These are phyloP conservation scores for Penicillium concentricum DNA, from an alignment of 2,329 filamentous ascomycete species.

Conservation along the genomic window DNA sequence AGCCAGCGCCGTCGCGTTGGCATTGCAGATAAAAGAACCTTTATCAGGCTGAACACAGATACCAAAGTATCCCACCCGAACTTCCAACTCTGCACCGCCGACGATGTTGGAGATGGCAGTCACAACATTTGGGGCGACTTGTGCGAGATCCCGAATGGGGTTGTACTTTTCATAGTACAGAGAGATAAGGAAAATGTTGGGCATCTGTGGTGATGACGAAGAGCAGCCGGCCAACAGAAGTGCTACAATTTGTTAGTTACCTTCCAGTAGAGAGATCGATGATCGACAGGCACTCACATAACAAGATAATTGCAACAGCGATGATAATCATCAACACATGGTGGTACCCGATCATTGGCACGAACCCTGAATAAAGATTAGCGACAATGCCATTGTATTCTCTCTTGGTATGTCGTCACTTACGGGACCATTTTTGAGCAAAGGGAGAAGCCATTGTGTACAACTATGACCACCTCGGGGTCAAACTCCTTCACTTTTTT, in stretches of 20 bases:
- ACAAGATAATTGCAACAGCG: conserved; percentile 84
- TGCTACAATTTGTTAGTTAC: conserved; percentile 54
- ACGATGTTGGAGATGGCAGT: conserved; percentile 88
- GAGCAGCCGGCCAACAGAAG: conserved; percentile 93
- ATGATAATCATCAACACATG: conserved; percentile 98
- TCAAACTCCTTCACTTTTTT: conserved; percentile 13
- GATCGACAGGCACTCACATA: conserved; percentile 66
- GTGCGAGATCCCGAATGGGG: conserved; percentile 76
- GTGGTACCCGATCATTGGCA: conserved; percentile 66
- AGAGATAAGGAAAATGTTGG: conserved; percentile 95
- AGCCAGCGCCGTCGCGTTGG: conserved; percentile 91
- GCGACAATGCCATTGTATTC: not conserved
- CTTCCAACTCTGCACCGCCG: conserved; percentile 76
- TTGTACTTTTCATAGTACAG: conserved; percentile 91
- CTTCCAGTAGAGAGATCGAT: conserved; percentile 8
- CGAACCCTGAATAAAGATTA: conserved; percentile 46
- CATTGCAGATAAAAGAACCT: conserved; percentile 90
- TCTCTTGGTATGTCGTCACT: conserved; percentile 10
- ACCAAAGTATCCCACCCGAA: conserved; percentile 95
- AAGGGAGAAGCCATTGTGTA: conserved; percentile 33
- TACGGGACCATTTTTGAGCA: conserved; percentile 37
- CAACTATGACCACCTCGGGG: conserved; percentile 7
- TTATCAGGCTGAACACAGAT: conserved; percentile 93
- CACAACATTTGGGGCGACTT: conserved; percentile 86
- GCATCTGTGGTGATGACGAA: conserved; percentile 91